Percentiles rank a stretch among this genome's conserved stretches.
phyloP scores from a whole-genome alignment of 1,139 yeast species.

The Candida mesenterica region DNA sequence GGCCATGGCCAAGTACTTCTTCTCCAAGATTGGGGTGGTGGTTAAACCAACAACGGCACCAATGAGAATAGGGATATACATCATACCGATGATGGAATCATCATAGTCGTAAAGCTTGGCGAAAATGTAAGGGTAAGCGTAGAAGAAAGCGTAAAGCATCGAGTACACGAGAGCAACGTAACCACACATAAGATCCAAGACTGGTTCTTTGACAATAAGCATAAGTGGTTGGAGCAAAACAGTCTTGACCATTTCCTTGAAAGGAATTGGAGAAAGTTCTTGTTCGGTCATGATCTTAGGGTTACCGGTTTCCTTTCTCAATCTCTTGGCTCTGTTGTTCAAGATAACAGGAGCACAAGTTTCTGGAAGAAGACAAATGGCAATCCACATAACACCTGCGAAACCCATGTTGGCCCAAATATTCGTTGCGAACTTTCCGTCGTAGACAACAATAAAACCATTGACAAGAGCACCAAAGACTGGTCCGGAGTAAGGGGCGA shows the following conservation, averaged over 20 bases:
- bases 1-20: slow-evolving; percentile 50
- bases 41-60: slow-evolving; percentile 75
- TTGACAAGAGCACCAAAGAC: slow-evolving; percentile 87
- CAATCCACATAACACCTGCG: slow-evolving; percentile 78
- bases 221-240: slow-evolving; percentile 74
- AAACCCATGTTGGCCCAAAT: slow-evolving; percentile 93
- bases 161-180: slow-evolving; percentile 88
- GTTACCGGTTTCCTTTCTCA: slow-evolving; percentile 81
- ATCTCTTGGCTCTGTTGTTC: slow-evolving; percentile 63
- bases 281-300: slow-evolving; percentile 86
- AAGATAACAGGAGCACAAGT: slow-evolving; percentile 88
- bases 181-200: slow-evolving; percentile 74
- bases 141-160: slow-evolving; percentile 85
- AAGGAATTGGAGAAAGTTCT: slow-evolving; percentile 71
- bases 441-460: slow-evolving; percentile 75
- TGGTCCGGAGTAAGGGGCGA: slow-evolving; percentile 92
- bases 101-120: slow-evolving; percentile 61
- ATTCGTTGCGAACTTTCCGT: slow-evolving; percentile 66
- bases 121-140: slow-evolving; percentile 81
- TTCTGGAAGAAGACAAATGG: slow-evolving; percentile 68
- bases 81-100: slow-evolving; percentile 73
- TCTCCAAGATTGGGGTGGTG: slow-evolving; percentile 73
- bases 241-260: slow-evolving; percentile 62
- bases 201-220: slow-evolving; percentile 78
- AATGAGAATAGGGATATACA: slow-evolving; percentile 83